These are phyloP conservation scores for Ormosia emarginata DNA, from an alignment of 306 rosid genomes.

Conservation along the genomic window DNA sequence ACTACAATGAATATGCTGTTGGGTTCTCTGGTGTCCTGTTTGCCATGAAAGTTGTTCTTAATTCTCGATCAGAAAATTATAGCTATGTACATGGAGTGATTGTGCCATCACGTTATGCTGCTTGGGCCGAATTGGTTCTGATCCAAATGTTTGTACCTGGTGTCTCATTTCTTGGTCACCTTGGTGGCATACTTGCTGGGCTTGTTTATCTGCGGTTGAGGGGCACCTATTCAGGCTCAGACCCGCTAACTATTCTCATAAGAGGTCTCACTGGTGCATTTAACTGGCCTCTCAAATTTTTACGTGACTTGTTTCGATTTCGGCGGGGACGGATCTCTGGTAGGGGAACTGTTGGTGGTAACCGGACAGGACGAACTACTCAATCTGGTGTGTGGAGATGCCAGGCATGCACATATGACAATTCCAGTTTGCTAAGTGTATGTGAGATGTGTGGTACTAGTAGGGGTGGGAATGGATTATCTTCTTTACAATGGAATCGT, in stretches of 20 bases:
- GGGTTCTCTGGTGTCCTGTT: constrained; percentile 94
- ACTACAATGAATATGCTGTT: constrained; percentile 61
- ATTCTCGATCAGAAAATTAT: constrained; percentile 42
- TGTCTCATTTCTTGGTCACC: constrained; percentile 81
- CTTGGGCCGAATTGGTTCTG: constrained; percentile 77
- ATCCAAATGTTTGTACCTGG: constrained; percentile 77
- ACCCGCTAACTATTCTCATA: constrained; percentile 39
- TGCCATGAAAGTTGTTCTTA: constrained; percentile 89
- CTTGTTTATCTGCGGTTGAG: constrained; percentile 56
- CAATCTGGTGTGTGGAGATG: constrained; percentile 66
- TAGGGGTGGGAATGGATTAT: constrained; percentile 27
- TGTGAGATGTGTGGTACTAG: constrained; percentile 80
- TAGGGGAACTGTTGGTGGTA: constrained; percentile 46
- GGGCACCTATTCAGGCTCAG: constrained; percentile 44
- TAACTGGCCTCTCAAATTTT: constrained; percentile 50
- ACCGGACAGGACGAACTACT: constrained; percentile 1
- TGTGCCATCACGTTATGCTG: constrained; percentile 72
- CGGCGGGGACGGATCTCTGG: constrained; percentile 48
- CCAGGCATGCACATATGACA: constrained; percentile 64
- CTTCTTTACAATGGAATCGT: constrained; percentile 9
- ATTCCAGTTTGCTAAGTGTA: constrained; percentile 40
- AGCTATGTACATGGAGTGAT: constrained; percentile 52
- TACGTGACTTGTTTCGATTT: constrained; percentile 22
- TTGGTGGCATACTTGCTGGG: constrained; percentile 88
- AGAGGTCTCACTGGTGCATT: constrained; percentile 41